Base-by-base conservation (phyloP, 345 rosid genomes). In the Gossypium mustelinum region DNA sequence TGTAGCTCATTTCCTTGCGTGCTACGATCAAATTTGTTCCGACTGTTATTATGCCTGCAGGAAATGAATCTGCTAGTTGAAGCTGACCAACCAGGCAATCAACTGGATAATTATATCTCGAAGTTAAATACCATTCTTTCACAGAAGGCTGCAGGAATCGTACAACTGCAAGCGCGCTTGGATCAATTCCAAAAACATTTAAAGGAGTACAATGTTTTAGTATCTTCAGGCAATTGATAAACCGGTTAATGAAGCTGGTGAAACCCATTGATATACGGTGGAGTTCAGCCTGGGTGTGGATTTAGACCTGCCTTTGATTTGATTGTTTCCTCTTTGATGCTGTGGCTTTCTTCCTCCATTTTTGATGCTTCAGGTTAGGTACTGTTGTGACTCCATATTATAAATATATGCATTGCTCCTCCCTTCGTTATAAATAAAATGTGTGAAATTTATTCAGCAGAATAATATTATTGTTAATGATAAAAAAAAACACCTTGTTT, bases 51-150 rank as follows among this genome's bases (percentile, higher is more conserved):
- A 25, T 59, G 44, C 9, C n/a, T 74, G 79, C 82, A 89, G 93
- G 93, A 89, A 81, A 89, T 87, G 93, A 73, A 82, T 73, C 79
- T 89, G 74, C 82, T 87, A 1, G 86, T 79, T 79, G 82, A 85
- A 85, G 93, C 83, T 52, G 88, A 89, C 74, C 87, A 85, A 81
- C 90, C 87, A 9, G 90, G 90, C 60, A 89, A 89, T 79, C 87
- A 81, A 39, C 79, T 87, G 29, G 87, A 87, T 70, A 81, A 82
- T 73, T 89, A 87, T 81, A 73, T 89, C 45, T 65, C 82, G 29
- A 89, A 81, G 73, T 74, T 89, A 58, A 85, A 84, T 72, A 60
- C 80, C 67, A 81, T 86, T 79, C 90, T 89, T 64, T 83, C 89
- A 7, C 85, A 84, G 74, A 89, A 89, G 77, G 89, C 93, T 55